Evolutionary conservation across 805 yeast species (phyloP), one percentile per base, ranked within the genome.

Genomic region (Kazachstania kunashirensis): DNA sequence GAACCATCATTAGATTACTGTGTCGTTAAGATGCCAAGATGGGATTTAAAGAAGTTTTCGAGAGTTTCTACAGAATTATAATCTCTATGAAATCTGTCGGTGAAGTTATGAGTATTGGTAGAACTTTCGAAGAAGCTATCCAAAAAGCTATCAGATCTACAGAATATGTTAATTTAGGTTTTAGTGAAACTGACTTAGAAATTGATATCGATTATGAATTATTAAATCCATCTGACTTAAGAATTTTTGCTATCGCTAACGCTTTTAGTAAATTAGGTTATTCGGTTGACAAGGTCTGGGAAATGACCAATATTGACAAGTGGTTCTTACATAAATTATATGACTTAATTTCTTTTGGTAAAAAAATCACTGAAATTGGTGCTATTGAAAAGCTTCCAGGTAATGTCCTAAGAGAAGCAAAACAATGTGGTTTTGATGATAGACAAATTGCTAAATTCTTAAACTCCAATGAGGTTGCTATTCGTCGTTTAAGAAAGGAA

Each of bases 11-110:
- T 89, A 57, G 98, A 89, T 66, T 89, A 89, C 65, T 84, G 86
- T 61, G 98, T 89, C 46, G 94, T 85, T 37, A 89, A 89, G 74
- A 92, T 89, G 62, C 98, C 98, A 62, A 77, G 97, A 68, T 89
- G 98, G 98, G 98, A 89, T 66, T 74, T 89, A 66, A 83, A 84
- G 70, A 89, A 89, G 66, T 89, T 89, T 66, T 84, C 89, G 43
- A 75, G 95, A 60, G 97, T 89, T 26, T 82, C 94, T 15, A 79
- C 84, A 36, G 71, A 78, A 59, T 74, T 89, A 50, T 81, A 92
- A 8, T 86, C 96, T 77, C 95, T 21, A 89, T 89, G 98, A 89
- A 89, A 67, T 86, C 96, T 44, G 97, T 89, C 47, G 98, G 98
- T 70, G 98, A 89, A 63, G 97, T 92, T 36, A 89, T 89, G 98